Evolutionary conservation across 164 flowering plant genomes (phyloP).

Genomic region (Santalum album): DNA sequence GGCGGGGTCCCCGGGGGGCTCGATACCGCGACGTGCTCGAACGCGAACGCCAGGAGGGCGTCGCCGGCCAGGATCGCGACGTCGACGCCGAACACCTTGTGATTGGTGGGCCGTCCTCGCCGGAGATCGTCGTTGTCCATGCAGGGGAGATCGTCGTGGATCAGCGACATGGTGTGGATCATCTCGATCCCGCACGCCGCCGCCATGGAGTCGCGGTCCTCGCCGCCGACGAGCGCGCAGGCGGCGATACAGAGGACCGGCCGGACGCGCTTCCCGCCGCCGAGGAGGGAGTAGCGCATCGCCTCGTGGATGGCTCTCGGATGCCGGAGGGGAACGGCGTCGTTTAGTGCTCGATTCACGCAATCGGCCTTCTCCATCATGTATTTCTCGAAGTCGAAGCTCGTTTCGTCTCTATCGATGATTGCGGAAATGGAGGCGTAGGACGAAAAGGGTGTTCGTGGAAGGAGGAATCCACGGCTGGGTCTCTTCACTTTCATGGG

Average conservation of each 20-base stretch:
- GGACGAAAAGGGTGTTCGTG: neutral
- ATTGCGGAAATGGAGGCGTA: neutral
- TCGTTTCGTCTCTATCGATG: neutral
- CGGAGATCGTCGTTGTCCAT: slow-evolving; percentile 80
- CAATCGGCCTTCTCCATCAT: slow-evolving; percentile 37
- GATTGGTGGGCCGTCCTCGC: slow-evolving; percentile 70
- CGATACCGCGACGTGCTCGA: slow-evolving; percentile 48
- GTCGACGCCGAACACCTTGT: slow-evolving; percentile 62
- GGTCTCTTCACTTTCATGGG: neutral
- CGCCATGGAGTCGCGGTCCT: slow-evolving; percentile 45
- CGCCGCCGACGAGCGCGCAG: slow-evolving; percentile 70
- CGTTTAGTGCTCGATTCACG: slow-evolving; percentile 53
- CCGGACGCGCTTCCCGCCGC: slow-evolving; percentile 73
- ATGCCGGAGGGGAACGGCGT: slow-evolving; percentile 36
- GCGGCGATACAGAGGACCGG: slow-evolving; percentile 67
- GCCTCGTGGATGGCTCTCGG: slow-evolving; percentile 62
- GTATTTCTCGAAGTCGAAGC: slow-evolving; percentile 49
- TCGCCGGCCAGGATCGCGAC: slow-evolving; percentile 74
- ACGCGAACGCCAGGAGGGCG: slow-evolving; percentile 56
- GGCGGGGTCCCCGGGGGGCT: slow-evolving; percentile 13
- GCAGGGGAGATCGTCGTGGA: slow-evolving; percentile 78
- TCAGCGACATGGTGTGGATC: slow-evolving; percentile 81
- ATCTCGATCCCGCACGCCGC: slow-evolving; percentile 74
- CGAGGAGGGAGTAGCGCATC: slow-evolving; percentile 73
- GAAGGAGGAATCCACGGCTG: neutral